Percentiles rank a stretch among this genome's conserved stretches.
Conservation (phyloP, 2,329 filamentous ascomycete species). For the Diaporthe helianthi region DNA sequence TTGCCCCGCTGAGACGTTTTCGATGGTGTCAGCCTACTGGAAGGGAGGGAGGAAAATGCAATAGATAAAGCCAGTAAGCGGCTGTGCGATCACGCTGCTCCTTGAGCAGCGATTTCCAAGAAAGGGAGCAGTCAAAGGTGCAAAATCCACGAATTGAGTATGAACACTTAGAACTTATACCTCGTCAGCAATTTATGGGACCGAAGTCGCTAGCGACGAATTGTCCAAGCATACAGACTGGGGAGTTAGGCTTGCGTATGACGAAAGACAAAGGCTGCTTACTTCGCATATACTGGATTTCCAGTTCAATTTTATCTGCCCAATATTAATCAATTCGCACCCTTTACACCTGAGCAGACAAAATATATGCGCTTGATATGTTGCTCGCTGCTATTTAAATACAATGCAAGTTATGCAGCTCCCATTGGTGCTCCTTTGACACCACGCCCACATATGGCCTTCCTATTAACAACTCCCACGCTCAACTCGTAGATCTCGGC, state of each 20-base stretch:
- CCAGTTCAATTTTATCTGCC: neutral
- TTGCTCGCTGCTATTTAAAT: neutral
- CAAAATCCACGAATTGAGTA: neutral
- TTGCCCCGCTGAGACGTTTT: neutral
- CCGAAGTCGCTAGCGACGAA: neutral
- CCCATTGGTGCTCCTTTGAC: neutral
- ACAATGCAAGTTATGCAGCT: neutral
- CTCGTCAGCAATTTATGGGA: neutral
- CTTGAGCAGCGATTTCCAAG: neutral
- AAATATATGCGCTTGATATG: neutral
- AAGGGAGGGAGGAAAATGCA: neutral
- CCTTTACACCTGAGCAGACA: neutral
- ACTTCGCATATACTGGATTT: neutral
- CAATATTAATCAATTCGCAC: neutral
- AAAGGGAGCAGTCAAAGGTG: neutral
- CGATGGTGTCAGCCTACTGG: neutral
- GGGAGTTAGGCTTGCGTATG: neutral
- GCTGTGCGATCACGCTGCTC: neutral
- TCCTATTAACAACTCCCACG: neutral
- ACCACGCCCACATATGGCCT: neutral
- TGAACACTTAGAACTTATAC: neutral
- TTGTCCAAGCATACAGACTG: neutral
- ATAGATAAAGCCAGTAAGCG: neutral
- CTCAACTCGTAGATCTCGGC: neutral
- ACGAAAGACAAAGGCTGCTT: too few species aligned